Percentiles rank a stretch among this genome's conserved stretches.
phyloP scores from a whole-genome alignment of 495 filamentous ascomycete species.

The Astrocystis sublimbata region DNA sequence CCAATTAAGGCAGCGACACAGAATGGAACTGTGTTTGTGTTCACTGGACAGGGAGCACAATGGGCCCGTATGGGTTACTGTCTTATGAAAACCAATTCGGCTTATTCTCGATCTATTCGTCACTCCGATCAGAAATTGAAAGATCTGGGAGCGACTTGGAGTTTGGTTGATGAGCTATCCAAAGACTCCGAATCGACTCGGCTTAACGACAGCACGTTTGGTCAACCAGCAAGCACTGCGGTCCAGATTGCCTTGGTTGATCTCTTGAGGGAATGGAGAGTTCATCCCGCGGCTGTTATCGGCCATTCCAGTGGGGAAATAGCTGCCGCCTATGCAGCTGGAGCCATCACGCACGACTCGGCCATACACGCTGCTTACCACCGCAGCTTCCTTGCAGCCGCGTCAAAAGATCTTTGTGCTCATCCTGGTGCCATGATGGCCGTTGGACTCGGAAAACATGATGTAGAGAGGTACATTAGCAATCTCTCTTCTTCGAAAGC shows the following conservation, averaged over 20 bases:
- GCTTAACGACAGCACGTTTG: not conserved
- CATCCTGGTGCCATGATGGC: not conserved
- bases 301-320: slow-evolving; percentile 66
- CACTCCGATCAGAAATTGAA: not conserved
- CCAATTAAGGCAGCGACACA: slow-evolving; percentile 24
- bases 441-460: not conserved
- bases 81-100: slow-evolving; percentile 1
- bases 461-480: not conserved
- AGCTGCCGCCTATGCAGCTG: slow-evolving; percentile 48
- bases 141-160: not conserved
- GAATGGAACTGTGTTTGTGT: slow-evolving; percentile 7
- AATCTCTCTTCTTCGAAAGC: slow-evolving; percentile 21
- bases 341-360: slow-evolving; percentile 28
- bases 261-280: not conserved
- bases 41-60: slow-evolving; percentile 32
- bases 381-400: not conserved
- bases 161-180: not conserved
- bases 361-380: not conserved
- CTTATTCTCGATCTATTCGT: not conserved
- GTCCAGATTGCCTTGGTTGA: not conserved
- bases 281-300: slow-evolving; percentile 49
- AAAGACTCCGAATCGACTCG: not conserved
- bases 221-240: not conserved
- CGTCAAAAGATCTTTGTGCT: too few species aligned
- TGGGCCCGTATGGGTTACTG: slow-evolving; percentile 21